Evolutionary conservation across 2,329 filamentous ascomycete species (phyloP), one percentile per base, ranked within the genome.

Genomic region (Cercospora sesami): DNA sequence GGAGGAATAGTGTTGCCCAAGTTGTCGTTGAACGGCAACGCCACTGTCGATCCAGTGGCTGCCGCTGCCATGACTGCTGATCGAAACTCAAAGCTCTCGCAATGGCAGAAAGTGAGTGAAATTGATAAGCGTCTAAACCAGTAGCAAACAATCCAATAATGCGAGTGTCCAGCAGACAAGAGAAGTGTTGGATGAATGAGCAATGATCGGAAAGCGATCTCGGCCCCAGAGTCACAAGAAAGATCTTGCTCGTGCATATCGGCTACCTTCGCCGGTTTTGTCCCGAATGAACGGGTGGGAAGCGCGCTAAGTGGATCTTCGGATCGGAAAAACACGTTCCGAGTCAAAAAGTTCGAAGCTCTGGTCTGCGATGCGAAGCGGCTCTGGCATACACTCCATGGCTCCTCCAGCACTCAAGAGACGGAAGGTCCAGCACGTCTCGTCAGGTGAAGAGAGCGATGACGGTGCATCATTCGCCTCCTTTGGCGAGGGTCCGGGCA

Each of bases 1-100:
- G 89, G 86, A 65, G 91, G 91, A 68, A 94, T 91, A 5, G 91
- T 87, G 75, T 91, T 89, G 74, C 91, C 91, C 42, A 80, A 60
- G 36, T 73, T 79, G 55, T 79, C 72, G 61, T 79, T 78, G 72
- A 76, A 77, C 1, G 77, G 72, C 28, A 78, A 70, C 58, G 67
- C 66, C 51, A 64, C 64, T 31, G 67, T n/a, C 59, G 70, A 68
- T 39, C 70, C 71, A 71, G 58, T 59, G 62, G 62, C 62, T 58
- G 62, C 31, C 14, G 62, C 62, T 36, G 55, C 55, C 30, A 36
- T 36, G 28, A 2, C 31, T 26, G 26, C 9, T 33, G 28, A n/a
- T 36, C n/a, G 18, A 28, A 33, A 18, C 30, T 31, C 18, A 12
- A 58, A 36, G 55, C 55, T 26, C 31, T 36, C 31, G 4, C 4